These are phyloP conservation scores for Cladosporium phlei DNA, from an alignment of 2,329 filamentous ascomycete species.

Conservation along the genomic window DNA sequence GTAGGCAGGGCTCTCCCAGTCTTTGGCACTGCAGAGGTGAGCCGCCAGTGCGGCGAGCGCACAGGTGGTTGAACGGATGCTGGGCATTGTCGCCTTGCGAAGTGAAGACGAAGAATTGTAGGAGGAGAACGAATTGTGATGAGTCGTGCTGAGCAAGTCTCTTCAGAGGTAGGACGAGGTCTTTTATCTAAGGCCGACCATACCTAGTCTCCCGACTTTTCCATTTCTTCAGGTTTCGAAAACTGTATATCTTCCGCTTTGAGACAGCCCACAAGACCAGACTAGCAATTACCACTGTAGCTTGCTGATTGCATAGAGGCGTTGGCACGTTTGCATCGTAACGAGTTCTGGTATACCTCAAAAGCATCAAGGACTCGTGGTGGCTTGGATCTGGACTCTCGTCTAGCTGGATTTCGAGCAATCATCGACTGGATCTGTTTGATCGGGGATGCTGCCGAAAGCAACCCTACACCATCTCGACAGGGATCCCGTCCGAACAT, in stretches of 20 bases:
- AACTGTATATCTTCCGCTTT: neutral
- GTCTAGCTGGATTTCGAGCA: neutral
- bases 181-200: neutral
- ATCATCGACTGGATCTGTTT: neutral
- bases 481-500: neutral
- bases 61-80: slow-evolving; percentile 4
- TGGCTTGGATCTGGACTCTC: slow-evolving; percentile 5
- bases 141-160: slow-evolving; percentile 4
- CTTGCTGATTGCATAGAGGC: slow-evolving; percentile 9
- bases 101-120: neutral
- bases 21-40: slow-evolving; percentile 3
- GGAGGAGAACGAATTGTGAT: neutral
- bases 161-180: neutral
- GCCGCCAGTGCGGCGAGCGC: slow-evolving; percentile 4
- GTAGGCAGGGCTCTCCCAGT: slow-evolving; percentile 20
- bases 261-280: neutral
- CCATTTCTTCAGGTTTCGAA: neutral
- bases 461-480: neutral
- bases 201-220: neutral
- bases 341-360: neutral
- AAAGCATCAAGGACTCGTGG: neutral
- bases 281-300: neutral
- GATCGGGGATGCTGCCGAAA: neutral
- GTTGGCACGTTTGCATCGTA: neutral
- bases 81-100: slow-evolving; percentile 9